These are phyloP conservation scores for Pleurotus eryngii DNA, from an alignment of 768 basidiomycete species.

Conservation along the genomic window DNA sequence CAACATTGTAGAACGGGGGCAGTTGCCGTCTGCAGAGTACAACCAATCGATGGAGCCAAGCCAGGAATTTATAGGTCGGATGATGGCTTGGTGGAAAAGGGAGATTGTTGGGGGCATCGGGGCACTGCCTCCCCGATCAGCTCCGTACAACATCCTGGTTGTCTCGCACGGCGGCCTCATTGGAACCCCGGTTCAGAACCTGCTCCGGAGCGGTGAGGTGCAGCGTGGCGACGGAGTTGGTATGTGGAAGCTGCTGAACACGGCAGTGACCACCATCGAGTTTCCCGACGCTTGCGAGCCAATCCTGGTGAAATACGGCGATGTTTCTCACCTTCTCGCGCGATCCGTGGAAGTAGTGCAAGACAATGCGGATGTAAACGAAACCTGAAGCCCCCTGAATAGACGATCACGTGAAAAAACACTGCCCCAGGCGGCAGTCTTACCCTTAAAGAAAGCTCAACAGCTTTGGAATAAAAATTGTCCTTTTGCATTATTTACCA, in stretches of 20 bases:
- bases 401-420: neutral
- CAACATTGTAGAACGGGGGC: constrained; percentile 10
- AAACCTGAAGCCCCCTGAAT: neutral
- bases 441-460: neutral
- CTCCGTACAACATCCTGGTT: constrained; percentile 47
- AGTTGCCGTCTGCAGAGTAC: constrained; percentile 13
- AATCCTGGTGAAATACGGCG: constrained; percentile 49
- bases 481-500: constrained; percentile 12
- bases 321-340: constrained; percentile 47
- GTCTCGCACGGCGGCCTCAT: constrained; percentile 71
- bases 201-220: constrained; percentile 41
- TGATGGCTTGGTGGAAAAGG: constrained; percentile 59
- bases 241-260: constrained; percentile 42
- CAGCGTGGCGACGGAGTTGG: constrained; percentile 33
- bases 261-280: constrained; percentile 59
- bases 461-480: constrained; percentile 4
- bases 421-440: constrained; percentile 10
- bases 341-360: constrained; percentile 29
- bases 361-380: constrained; percentile 46
- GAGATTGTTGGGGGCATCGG: constrained; percentile 31
- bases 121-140: constrained; percentile 17
- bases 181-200: constrained; percentile 41
- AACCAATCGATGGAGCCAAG: constrained; percentile 36
- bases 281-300: constrained; percentile 36
- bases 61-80: constrained; percentile 43